These are phyloP conservation scores for Syncephalis fuscata DNA, from an alignment of 371 early-diverging fungal species.

Conservation along the genomic window DNA sequence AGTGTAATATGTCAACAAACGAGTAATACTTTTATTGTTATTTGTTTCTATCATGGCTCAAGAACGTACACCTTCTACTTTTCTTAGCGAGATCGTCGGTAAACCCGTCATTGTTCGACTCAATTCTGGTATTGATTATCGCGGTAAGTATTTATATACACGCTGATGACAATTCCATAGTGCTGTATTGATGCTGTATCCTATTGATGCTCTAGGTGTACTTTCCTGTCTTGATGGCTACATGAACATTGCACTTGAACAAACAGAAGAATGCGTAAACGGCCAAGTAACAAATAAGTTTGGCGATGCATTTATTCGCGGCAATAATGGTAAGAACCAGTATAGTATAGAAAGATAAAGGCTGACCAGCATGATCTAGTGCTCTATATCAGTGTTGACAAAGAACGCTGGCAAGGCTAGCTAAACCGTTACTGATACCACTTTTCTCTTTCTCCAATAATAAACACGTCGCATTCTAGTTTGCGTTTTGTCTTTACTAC, in stretches of 20 bases:
- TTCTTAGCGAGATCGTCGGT: constrained; percentile 60
- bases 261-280: constrained; percentile 90
- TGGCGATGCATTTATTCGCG: constrained; percentile 92
- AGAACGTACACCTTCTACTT: constrained; percentile 49
- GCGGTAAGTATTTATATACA: constrained; percentile 28
- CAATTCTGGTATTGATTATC: constrained; percentile 90
- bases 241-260: constrained; percentile 96
- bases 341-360: no score
- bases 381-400: no score
- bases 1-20: no score
- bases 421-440: no score
- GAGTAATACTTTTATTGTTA: no score
- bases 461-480: no score
- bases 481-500: no score
- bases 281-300: constrained; percentile 80
- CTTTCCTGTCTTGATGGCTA: constrained; percentile 96
- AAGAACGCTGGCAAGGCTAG: no score
- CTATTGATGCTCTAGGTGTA: constrained; percentile 33
- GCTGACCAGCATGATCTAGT: no score
- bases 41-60: no score
- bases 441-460: no score
- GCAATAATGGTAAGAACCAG: constrained; percentile 72
- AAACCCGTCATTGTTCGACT: constrained; percentile 77
- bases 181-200: not conserved
- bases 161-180: not conserved